A percentile compares a stretch with the other conserved stretches of the same genome.
phyloP scores from a whole-genome alignment of 306 rosid species.

The Phaseolus lunatus region DNA sequence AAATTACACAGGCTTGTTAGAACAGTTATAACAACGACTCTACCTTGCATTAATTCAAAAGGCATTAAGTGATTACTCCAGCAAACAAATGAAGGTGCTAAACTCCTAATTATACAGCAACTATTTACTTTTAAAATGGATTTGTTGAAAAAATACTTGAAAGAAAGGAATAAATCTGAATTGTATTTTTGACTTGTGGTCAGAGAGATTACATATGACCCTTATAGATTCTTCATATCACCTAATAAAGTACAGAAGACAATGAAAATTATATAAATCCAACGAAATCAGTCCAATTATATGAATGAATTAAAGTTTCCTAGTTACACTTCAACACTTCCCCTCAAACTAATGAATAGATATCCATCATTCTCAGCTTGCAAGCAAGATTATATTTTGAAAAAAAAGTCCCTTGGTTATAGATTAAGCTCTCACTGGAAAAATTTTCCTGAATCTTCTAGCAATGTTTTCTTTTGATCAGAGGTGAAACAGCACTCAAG shows the following conservation, averaged over 20 bases:
- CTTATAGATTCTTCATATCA: neutral
- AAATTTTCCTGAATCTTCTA: neutral
- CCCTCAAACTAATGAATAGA: neutral
- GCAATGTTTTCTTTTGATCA: neutral
- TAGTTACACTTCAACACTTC: neutral
- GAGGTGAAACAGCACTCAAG: neutral
- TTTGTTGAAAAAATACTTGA: neutral
- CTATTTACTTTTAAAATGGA: conserved; percentile 24
- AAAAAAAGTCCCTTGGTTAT: neutral
- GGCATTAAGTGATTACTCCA: conserved; percentile 1
- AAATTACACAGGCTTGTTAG: neutral
- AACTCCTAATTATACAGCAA: conserved; percentile 1
- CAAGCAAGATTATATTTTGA: neutral
- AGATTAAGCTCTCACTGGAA: neutral
- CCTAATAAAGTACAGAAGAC: neutral
- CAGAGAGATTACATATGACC: neutral
- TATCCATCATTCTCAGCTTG: neutral
- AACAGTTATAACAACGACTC: neutral
- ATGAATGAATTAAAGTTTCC: neutral
- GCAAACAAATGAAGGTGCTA: neutral
- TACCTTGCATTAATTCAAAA: conserved; percentile 18
- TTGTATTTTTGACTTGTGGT: neutral
- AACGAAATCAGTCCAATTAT: neutral
- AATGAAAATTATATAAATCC: neutral
- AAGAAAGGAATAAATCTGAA: neutral